A percentile compares a stretch with the other conserved stretches of the same genome.
phyloP scores from a whole-genome alignment of 768 basidiomycete species.

The Trametes cubensis region DNA sequence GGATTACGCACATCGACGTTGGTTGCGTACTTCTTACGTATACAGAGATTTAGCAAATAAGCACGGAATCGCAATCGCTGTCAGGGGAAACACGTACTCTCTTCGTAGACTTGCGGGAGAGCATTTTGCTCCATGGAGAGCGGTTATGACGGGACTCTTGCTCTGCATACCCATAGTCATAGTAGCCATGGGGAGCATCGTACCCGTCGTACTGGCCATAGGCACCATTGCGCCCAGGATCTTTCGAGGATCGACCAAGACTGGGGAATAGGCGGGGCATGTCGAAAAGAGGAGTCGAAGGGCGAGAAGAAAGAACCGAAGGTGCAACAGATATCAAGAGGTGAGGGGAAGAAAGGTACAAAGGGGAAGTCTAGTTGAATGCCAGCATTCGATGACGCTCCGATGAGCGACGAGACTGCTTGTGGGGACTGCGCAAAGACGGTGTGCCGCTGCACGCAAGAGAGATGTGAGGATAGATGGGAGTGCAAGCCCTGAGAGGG shows the following conservation, averaged over 20 bases:
- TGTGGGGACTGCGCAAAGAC: conserved; percentile 7
- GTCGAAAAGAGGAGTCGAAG: not conserved
- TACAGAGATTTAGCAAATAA: not conserved
- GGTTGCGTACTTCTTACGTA: not conserved
- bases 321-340: not conserved
- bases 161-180: conserved; percentile 28
- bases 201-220: conserved; percentile 25
- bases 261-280: conserved; percentile 35
- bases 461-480: conserved; percentile 11
- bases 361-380: conserved; percentile 20
- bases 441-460: not conserved
- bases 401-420: conserved; percentile 12
- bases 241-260: conserved; percentile 31
- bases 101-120: conserved; percentile 24
- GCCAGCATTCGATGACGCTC: conserved; percentile 20
- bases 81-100: conserved; percentile 7
- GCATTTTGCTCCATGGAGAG: conserved; percentile 31
- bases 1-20: not conserved
- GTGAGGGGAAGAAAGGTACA: not conserved
- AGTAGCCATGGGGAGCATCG: conserved; percentile 26
- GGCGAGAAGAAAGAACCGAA: not conserved
- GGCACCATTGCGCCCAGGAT: conserved; percentile 1
- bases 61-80: not conserved
- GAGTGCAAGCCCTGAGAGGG: conserved; percentile 14
- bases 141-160: conserved; percentile 20